These are phyloP conservation scores for Aegilops tauschii DNA, from an alignment of 176 grass and related monocot species.

Conservation along the genomic window DNA sequence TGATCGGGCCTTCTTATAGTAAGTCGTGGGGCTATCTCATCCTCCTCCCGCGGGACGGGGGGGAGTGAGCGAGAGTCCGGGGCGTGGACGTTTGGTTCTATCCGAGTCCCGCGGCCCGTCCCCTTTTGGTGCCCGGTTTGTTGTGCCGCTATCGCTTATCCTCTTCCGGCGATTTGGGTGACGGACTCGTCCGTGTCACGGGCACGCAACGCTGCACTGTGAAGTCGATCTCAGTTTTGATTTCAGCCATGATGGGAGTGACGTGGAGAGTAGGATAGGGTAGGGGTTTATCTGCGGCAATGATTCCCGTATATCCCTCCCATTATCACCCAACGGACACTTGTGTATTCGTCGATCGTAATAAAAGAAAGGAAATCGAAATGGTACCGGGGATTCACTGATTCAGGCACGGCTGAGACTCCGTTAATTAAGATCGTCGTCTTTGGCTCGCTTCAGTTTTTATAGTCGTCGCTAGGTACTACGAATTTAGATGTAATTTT, in stretches of 20 bases:
- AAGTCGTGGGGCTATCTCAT: not conserved
- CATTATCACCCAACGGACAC: not conserved
- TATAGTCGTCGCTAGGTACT: too few species aligned
- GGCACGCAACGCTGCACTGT: not conserved
- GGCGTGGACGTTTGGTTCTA: constrained; percentile 1
- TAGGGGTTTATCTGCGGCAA: not conserved
- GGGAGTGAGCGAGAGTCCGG: not conserved
- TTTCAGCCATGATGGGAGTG: not conserved
- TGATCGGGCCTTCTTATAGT: not conserved
- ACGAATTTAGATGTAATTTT: too few species aligned
- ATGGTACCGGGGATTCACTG: too few species aligned
- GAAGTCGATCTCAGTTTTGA: not conserved
- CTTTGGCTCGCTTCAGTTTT: too few species aligned
- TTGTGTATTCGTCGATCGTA: not conserved
- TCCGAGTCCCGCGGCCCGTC: not conserved
- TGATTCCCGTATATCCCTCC: not conserved
- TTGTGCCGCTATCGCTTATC: not conserved
- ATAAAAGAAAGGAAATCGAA: not conserved
- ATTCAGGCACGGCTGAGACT: too few species aligned
- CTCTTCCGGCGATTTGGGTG: not conserved
- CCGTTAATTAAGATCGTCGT: too few species aligned
- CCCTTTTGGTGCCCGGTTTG: not conserved
- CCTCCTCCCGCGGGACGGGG: not conserved
- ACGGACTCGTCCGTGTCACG: not conserved
- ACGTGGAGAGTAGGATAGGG: not conserved